Evolutionary conservation across 495 filamentous ascomycete species (phyloP), one percentile per base, ranked within the genome.

Genomic region (Penicillium canariense): DNA sequence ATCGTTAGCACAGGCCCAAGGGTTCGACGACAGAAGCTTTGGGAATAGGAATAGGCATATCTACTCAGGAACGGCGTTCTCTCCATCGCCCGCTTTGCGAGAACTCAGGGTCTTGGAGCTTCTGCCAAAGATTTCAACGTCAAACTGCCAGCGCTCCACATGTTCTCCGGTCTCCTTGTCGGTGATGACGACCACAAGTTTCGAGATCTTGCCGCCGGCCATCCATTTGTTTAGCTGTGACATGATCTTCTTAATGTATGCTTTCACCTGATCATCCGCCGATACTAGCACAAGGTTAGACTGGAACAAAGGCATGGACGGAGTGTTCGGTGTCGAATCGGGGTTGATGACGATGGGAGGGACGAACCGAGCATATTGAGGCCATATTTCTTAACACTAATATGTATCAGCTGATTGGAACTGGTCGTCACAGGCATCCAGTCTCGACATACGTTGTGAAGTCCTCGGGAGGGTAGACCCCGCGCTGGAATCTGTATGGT

Each of bases 211-310:
- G 64, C 91, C 90, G 60, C 87, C 88, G 38, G 88, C 77, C 88
- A 96, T 97, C 94, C 94, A 98, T 64, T 87, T 88, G 73, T 93
- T 91, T 39, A 97, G 82, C 73, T 96, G 91, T 4, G 86, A 87
- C 90, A 96, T 97, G 72, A 97, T 96, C 76, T 94, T 96, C 76
- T 95, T 96, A 79, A 96, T 95, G 72, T 98, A 98, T 46, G 92
- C 91, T 76, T 96, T 95, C 61, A 98, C 94, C 69, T 97, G 91
- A 76, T 97, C 94, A 72, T 98, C 94, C 52, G 89, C 84, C 15
- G 94, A 90, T 32, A 97, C 91, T 84, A 52, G 12, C 10, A 8
- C 43, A 32, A 49, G 23, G 52, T 68, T 56, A 68, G 59, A 42
- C 12, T 23, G 25, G 22, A 30, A 30, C 23, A 22, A n/a, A 3